Evolutionary conservation across 139 green algal species (phyloP).

Genomic region (Dunaliella sp.): DNA sequence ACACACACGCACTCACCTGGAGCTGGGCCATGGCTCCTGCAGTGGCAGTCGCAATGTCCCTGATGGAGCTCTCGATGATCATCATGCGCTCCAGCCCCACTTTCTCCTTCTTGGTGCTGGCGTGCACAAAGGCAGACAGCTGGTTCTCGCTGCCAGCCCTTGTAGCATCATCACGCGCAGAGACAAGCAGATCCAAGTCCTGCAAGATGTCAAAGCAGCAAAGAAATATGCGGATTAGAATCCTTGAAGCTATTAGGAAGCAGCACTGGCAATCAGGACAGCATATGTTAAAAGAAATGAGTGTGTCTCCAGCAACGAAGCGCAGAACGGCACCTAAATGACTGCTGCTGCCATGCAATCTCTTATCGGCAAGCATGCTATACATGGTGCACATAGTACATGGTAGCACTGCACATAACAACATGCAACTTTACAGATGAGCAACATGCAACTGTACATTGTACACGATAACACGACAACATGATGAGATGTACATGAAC

Average conservation of each 20-base stretch:
- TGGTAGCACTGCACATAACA: no score
- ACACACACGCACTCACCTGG: conserved; percentile 15
- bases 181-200: neutral
- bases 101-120: conserved; percentile 38
- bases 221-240: neutral
- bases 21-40: conserved; percentile 26
- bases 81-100: conserved; percentile 36
- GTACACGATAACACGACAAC: no score
- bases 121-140: conserved; percentile 36
- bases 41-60: conserved; percentile 34
- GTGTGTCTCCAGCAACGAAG: no score
- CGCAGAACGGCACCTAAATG: no score
- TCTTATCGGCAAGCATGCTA: no score
- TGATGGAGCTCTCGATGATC: conserved; percentile 35
- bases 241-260: neutral
- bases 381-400: no score
- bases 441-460: no score
- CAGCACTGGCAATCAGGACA: no score
- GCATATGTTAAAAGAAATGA: no score
- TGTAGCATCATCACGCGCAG: conserved; percentile 31
- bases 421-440: no score
- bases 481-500: no score
- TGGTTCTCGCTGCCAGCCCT: conserved; percentile 31
- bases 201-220: neutral
- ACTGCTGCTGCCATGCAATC: no score